Percentiles rank a stretch among this genome's conserved stretches.
These are phyloP conservation scores for Fusarium cicatricum DNA, from an alignment of 2,329 filamentous ascomycete genomes.

Conservation along the genomic window DNA sequence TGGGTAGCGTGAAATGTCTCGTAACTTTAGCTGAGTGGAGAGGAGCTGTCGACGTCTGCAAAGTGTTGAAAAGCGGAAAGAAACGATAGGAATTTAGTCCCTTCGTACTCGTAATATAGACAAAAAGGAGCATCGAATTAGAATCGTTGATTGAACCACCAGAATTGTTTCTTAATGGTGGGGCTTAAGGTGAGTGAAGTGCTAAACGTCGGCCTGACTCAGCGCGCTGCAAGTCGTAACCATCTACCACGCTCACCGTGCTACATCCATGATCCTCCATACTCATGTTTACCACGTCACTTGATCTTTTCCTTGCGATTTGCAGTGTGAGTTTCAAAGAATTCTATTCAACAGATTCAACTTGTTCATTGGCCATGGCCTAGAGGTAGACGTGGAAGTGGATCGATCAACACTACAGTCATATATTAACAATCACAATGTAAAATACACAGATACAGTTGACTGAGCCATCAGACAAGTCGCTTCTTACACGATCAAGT, in stretches of 20 bases:
- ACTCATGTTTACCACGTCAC: no score
- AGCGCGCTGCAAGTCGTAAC: constrained; percentile 15
- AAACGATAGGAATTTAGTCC: background rate
- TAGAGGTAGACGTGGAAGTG: no score
- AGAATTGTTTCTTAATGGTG: background rate
- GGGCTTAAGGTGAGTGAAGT: constrained; percentile 7
- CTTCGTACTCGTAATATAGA: constrained; percentile 1
- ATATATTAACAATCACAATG: background rate
- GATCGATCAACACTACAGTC: no score
- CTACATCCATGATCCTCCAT: no score
- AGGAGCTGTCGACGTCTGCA: background rate
- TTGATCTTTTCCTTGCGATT: no score
- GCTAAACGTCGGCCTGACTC: constrained; percentile 36
- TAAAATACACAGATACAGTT: background rate
- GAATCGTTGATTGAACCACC: background rate
- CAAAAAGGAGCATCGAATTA: constrained; percentile 8
- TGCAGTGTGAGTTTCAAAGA: no score
- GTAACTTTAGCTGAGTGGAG: background rate
- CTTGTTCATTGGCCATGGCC: no score
- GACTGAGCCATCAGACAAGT: constrained; percentile 25
- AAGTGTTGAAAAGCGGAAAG: background rate
- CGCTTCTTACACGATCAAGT: constrained; percentile 25
- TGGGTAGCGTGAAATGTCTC: background rate
- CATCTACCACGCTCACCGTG: no score
- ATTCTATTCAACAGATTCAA: no score